Evolutionary conservation across 2,329 filamentous ascomycete species (phyloP), one percentile per base, ranked within the genome.

Genomic region (Dryadomyces quercus-mongolicae): DNA sequence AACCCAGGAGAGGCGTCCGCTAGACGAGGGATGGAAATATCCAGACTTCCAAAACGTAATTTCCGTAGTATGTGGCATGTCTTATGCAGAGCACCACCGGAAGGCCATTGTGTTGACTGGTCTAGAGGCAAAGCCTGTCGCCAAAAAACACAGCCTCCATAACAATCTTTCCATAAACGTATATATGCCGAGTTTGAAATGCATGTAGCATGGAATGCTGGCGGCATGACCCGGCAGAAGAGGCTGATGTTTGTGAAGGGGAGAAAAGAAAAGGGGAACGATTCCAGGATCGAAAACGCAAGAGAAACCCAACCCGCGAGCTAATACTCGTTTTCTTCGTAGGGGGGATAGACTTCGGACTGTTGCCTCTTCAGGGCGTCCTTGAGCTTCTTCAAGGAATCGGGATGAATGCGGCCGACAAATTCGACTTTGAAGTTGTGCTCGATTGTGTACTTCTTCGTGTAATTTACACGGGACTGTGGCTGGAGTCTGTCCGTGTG

Each of bases 391-490:
- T 13, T 8, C 13, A 70, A 72, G 60, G 77, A 69, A 0, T 67
- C 60, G 1, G 59, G 54, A 3, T 61, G 54, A 16, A 81, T 68
- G 5, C 64, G 61, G n/a, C 78, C 78, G 52, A 82, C 74, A 60
- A 81, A 80, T 59, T 74, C 70, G n/a, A 81, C 75, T 48, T 70
- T 73, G 59, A 74, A 67, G 60, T 82, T 82, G 65, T 81, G 78
- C 62, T 81, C 76, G 25, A 82, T 68, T 3, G 76, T 78, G 31
- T 73, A 69, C 6, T 77, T 66, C 58, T 81, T 81, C 5, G 75
- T 74, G 62, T 81, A 81, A 64, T 81, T 80, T 59, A 80, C 71
- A 5, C 78, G 73, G 13, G 78, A 82, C 57, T 76, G 72, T 34
- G 59, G 68, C 12, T 68, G 67, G 7, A 81, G 67, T 53, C 65